phyloP scores from a whole-genome alignment of 106 monocot genomes.

The Dioscorea alata region DNA sequence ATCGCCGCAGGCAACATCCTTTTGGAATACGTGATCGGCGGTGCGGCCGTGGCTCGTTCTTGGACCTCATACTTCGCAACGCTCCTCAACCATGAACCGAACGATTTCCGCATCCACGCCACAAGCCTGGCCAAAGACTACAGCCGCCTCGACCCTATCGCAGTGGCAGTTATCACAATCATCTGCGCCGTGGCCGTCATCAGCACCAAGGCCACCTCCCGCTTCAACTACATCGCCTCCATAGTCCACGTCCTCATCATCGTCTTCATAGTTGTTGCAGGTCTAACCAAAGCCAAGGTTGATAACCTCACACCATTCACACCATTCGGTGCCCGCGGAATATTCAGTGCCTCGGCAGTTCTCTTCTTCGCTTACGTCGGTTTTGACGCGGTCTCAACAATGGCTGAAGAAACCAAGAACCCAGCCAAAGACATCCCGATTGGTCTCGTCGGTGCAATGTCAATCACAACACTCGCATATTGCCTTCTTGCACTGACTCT shows the following conservation, averaged over 20 bases:
- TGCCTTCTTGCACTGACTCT: conserved; percentile 48
- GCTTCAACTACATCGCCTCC: conserved; percentile 81
- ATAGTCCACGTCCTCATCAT: conserved; percentile 67
- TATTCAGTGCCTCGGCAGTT: conserved; percentile 69
- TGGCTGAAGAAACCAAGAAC: conserved; percentile 93
- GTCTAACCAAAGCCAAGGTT: conserved; percentile 60
- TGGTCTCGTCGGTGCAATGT: conserved; percentile 64
- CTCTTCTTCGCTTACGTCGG: conserved; percentile 86
- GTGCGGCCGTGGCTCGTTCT: conserved; percentile 78
- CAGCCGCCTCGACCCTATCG: conserved; percentile 75
- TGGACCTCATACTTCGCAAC: conserved; percentile 97
- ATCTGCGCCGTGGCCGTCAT: conserved; percentile 48
- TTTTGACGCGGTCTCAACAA: conserved; percentile 71
- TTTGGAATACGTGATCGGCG: conserved; percentile 82
- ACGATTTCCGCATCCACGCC: conserved; percentile 80
- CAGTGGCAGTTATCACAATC: conserved; percentile 39
- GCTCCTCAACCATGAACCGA: conserved; percentile 65
- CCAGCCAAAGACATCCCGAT: conserved; percentile 64
- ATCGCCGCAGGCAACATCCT: conserved; percentile 94
- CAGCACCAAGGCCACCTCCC: conserved; percentile 79
- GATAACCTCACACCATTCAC: conserved; percentile 55
- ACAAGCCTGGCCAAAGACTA: conserved; percentile 43
- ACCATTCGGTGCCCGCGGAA: conserved; percentile 53
- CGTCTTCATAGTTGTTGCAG: conserved; percentile 74
- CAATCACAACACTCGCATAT: conserved; percentile 48